Conservation (phyloP, 306 rosid species). For the Glycyrrhiza uralensis region DNA sequence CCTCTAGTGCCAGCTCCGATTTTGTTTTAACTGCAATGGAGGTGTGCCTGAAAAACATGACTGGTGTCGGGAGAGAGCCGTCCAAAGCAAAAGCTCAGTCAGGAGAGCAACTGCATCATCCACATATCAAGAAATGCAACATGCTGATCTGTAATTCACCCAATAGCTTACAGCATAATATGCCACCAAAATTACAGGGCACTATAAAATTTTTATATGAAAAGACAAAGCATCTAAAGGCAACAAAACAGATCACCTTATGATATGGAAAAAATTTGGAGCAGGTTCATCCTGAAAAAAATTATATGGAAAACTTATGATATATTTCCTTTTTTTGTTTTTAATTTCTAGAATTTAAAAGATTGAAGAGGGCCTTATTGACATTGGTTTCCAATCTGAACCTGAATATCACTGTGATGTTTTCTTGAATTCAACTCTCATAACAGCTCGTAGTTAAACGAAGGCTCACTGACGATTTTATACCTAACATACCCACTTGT, state of each 20-base stretch:
- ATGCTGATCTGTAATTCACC: neutral
- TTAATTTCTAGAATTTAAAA: neutral
- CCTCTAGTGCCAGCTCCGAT: constrained; percentile 4
- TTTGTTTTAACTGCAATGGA: neutral
- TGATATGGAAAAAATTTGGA: neutral
- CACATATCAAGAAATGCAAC: neutral
- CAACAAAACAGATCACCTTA: neutral
- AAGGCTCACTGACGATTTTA: neutral
- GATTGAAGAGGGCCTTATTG: neutral
- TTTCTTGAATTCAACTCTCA: neutral
- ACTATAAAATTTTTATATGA: neutral
- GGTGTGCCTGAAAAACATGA: neutral
- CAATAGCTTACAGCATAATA: neutral
- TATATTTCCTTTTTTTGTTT: neutral
- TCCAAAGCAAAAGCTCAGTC: neutral
- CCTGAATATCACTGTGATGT: neutral
- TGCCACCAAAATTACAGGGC: neutral
- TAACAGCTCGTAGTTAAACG: neutral
- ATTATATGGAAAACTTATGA: neutral
- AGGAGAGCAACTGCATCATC: neutral
- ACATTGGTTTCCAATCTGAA: neutral
- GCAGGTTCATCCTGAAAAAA: neutral
- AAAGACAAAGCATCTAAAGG: neutral
- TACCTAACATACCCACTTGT: neutral
- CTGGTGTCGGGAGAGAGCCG: neutral